These are phyloP conservation scores for Fusarium domesticum DNA, from an alignment of 2,329 filamentous ascomycete species.

Conservation along the genomic window DNA sequence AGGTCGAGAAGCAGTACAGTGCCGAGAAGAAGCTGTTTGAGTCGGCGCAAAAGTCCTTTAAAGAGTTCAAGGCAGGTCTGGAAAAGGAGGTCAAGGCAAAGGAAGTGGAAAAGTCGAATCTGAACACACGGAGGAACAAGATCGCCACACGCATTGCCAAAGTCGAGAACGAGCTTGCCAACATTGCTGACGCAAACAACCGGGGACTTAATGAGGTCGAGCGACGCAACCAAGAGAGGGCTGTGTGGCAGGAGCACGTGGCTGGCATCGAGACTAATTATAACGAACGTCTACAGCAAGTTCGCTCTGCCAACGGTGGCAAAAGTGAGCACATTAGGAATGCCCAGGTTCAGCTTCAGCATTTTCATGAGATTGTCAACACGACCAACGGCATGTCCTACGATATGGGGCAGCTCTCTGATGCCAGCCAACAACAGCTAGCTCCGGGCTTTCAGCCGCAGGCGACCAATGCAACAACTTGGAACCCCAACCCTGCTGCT, in stretches of 20 bases:
- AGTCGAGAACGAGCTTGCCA: constrained; percentile 68
- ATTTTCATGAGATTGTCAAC: constrained; percentile 34
- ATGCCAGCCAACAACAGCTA: constrained; percentile 25
- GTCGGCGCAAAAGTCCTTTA: constrained; percentile 51
- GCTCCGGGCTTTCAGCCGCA: constrained; percentile 24
- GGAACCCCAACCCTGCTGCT: constrained; percentile 37
- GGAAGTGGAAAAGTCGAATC: constrained; percentile 60
- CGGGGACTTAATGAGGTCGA: constrained; percentile 63
- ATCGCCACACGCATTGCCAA: constrained; percentile 68
- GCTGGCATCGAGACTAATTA: constrained; percentile 46
- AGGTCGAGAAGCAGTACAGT: constrained; percentile 51
- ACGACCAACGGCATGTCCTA: constrained; percentile 33
- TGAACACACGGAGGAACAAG: constrained; percentile 69
- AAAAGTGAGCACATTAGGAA: constrained; percentile 32
- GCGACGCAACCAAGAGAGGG: constrained; percentile 51
- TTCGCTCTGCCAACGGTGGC: constrained; percentile 33
- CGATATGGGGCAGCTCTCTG: constrained; percentile 27
- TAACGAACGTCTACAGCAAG: constrained; percentile 41
- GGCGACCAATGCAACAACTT: constrained; percentile 19
- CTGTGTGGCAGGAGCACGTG: constrained; percentile 46
- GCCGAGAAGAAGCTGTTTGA: constrained; percentile 60
- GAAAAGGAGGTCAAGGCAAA: constrained; percentile 62
- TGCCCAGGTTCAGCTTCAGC: constrained; percentile 33
- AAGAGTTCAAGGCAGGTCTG: constrained; percentile 57
- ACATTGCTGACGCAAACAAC: constrained; percentile 66